phyloP scores from a whole-genome alignment of 1,284 basidiomycete species.

The Trichosporon ovoides region DNA sequence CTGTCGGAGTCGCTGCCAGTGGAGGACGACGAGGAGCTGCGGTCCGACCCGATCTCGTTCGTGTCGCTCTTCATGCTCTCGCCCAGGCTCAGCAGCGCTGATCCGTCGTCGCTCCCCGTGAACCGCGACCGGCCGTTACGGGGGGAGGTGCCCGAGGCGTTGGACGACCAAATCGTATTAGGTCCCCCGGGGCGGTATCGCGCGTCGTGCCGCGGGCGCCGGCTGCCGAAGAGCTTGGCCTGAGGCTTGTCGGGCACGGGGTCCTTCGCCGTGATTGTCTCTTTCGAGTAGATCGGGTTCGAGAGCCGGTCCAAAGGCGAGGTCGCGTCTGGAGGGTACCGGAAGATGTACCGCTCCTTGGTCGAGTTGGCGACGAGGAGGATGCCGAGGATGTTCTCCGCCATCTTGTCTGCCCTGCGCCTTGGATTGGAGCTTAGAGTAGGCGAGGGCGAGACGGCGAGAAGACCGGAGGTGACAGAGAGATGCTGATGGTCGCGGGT shows the following conservation, averaged over 20 bases:
- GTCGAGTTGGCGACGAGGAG: constrained; percentile 42
- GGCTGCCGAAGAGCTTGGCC: constrained; percentile 10
- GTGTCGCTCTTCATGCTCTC: neutral
- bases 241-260: constrained; percentile 15
- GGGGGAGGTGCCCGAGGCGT: neutral
- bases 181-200: neutral
- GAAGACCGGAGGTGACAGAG: too few relatives aligned
- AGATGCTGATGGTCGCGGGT: too few relatives aligned
- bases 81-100: neutral
- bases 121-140: too few relatives aligned
- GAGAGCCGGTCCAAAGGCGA: constrained; percentile 39
- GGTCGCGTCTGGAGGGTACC: constrained; percentile 43
- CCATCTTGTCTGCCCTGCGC: constrained; percentile 26
- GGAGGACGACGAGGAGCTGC: neutral
- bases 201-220: neutral
- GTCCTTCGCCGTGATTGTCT: constrained; percentile 42
- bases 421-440: too few relatives aligned
- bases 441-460: too few relatives aligned
- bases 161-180: constrained; percentile 6
- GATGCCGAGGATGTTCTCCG: constrained; percentile 45
- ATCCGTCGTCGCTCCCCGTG: neutral
- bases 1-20: constrained; percentile 21
- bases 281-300: constrained; percentile 39
- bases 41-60: neutral
- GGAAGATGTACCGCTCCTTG: constrained; percentile 39